phyloP scores from a whole-genome alignment of 352 stramenopile species.

The Phytophthora sp. region DNA sequence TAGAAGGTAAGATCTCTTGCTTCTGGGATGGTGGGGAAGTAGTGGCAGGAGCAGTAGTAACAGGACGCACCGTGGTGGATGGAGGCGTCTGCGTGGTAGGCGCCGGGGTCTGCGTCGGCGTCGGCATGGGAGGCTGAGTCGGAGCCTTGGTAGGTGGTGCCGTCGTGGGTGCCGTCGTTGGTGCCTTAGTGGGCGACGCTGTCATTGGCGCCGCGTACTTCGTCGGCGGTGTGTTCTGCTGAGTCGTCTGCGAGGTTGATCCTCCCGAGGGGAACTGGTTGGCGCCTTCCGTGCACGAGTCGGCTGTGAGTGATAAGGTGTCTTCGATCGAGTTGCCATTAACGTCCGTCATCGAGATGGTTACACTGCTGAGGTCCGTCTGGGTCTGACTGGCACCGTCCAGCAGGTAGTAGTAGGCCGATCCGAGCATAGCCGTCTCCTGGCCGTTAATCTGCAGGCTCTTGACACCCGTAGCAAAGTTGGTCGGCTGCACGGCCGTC shows the following conservation, averaged over 20 bases:
- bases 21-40: constrained; percentile 14
- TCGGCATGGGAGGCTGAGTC: constrained; percentile 11
- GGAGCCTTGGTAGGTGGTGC: constrained; percentile 18
- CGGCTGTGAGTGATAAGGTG: constrained; percentile 57
- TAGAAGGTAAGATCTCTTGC: constrained; percentile 36
- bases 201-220: constrained; percentile 16
- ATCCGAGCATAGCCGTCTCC: constrained; percentile 66
- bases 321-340: constrained; percentile 64
- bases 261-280: constrained; percentile 49
- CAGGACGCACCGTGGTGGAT: constrained; percentile 39
- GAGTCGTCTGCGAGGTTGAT: constrained; percentile 10
- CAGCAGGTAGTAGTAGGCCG: constrained; percentile 71
- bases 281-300: constrained; percentile 53
- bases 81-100: constrained; percentile 32
- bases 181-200: background rate
- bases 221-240: constrained; percentile 18
- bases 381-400: constrained; percentile 43
- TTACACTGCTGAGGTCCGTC: constrained; percentile 41
- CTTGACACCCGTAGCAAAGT: constrained; percentile 42
- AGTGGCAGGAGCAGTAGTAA: constrained; percentile 28
- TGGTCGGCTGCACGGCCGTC: constrained; percentile 55
- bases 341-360: constrained; percentile 60
- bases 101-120: constrained; percentile 17
- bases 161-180: constrained; percentile 14
- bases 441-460: constrained; percentile 58